These are phyloP conservation scores for Cercophora samala DNA, from an alignment of 495 filamentous ascomycete genomes.

Conservation along the genomic window DNA sequence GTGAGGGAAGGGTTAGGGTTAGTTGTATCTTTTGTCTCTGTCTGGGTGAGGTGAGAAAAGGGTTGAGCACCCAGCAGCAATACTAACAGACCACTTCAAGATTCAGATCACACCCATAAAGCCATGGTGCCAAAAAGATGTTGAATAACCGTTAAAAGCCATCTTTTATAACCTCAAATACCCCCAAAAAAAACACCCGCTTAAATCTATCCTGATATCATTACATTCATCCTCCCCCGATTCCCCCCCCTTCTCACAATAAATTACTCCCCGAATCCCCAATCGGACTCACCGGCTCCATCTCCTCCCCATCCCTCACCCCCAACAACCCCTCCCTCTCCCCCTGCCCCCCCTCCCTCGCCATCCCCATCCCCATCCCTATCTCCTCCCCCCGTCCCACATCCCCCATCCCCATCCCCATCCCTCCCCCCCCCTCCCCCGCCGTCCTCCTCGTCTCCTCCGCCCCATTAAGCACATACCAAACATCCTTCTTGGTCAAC, in stretches of 20 bases:
- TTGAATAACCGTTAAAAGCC: too few relatives aligned
- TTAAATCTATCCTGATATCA: not conserved
- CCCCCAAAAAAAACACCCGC: not conserved
- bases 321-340: conserved; percentile 32
- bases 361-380: conserved; percentile 11
- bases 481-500: conserved; percentile 98
- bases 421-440: conserved; percentile 7
- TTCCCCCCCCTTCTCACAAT: conserved; percentile 17
- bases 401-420: conserved; percentile 11
- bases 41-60: too few relatives aligned
- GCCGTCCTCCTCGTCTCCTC: conserved; percentile 54
- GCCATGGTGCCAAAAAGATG: too few relatives aligned
- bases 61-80: too few relatives aligned
- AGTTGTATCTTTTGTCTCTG: too few relatives aligned
- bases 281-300: conserved; percentile 21
- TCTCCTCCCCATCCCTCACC: conserved; percentile 10
- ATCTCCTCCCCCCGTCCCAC: conserved; percentile 1
- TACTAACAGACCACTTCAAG: too few relatives aligned
- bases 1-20: too few relatives aligned
- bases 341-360: conserved; percentile 28
- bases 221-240: too few relatives aligned
- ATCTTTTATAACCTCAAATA: not conserved
- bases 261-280: conserved; percentile 28
- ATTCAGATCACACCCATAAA: too few relatives aligned
- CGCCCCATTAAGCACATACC: conserved; percentile 81